Conservation (phyloP, 345 rosid species). For the Euphorbia tirucalli region DNA sequence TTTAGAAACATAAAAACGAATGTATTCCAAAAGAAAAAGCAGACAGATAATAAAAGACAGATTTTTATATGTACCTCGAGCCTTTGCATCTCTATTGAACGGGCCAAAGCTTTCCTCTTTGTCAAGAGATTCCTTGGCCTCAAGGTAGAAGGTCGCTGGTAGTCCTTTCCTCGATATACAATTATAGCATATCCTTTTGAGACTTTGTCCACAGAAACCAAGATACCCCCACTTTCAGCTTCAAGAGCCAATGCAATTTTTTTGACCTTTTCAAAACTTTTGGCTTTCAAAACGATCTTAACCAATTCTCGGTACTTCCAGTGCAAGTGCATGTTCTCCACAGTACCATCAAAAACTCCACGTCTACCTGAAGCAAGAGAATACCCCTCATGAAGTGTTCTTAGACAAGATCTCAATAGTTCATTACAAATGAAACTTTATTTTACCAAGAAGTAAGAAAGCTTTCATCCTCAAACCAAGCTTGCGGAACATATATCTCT, state of each 20-base stretch:
- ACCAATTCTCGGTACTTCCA: conserved; percentile 93
- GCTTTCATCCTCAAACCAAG: conserved; percentile 94
- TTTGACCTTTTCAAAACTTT: conserved; percentile 67
- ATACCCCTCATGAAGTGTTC: conserved; percentile 18
- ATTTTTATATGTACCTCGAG: conserved; percentile 54
- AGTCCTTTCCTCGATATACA: conserved; percentile 83
- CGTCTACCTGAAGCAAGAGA: conserved; percentile 67
- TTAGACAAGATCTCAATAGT: conserved; percentile 7
- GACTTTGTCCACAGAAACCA: conserved; percentile 85
- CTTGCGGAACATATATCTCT: conserved; percentile 97
- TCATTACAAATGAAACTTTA: conserved; percentile 8
- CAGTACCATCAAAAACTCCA: conserved; percentile 93
- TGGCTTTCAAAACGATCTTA: conserved; percentile 74
- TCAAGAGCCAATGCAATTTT: conserved; percentile 87
- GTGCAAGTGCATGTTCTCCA: conserved; percentile 98
- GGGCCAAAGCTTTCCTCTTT: conserved; percentile 95
- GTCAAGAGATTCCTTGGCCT: conserved; percentile 91
- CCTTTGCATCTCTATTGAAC: conserved; percentile 91
- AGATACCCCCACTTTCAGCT: conserved; percentile 91
- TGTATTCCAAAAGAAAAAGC: background rate
- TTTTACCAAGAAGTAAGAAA: conserved; percentile 84
- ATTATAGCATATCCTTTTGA: conserved; percentile 90
- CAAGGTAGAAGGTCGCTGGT: conserved; percentile 68
- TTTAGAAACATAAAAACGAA: background rate
- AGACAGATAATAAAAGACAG: conserved; percentile 11